These are phyloP conservation scores for Vitis hybrid DNA, from an alignment of 177 flowering plant genomes.

Conservation along the genomic window DNA sequence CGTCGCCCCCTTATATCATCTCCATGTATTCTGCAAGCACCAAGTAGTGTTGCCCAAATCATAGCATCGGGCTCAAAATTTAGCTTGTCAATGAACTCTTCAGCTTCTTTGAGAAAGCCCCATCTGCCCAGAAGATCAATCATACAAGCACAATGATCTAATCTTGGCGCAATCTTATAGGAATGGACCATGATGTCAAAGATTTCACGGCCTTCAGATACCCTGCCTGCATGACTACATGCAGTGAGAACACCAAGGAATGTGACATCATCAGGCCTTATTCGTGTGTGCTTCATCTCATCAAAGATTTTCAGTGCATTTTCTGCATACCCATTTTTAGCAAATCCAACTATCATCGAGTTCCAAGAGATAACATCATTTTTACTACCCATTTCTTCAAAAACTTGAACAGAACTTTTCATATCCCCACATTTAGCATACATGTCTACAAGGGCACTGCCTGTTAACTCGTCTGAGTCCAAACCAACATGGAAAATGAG, in stretches of 20 bases:
- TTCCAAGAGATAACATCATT: slow-evolving; percentile 72
- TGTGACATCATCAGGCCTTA: slow-evolving; percentile 73
- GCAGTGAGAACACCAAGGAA: slow-evolving; percentile 86
- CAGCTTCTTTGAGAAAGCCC: slow-evolving; percentile 76
- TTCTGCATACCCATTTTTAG: slow-evolving; percentile 77
- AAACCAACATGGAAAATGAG: slow-evolving; percentile 58
- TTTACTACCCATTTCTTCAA: slow-evolving; percentile 56
- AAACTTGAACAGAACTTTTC: slow-evolving; percentile 56
- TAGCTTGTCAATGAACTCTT: slow-evolving; percentile 48
- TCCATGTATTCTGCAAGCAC: slow-evolving; percentile 73
- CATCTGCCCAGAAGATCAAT: slow-evolving; percentile 82
- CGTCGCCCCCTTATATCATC: slow-evolving; percentile 56
- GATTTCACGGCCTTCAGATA: slow-evolving; percentile 59
- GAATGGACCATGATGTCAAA: slow-evolving; percentile 53
- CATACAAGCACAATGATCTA: slow-evolving; percentile 81
- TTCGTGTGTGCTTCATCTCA: slow-evolving; percentile 46
- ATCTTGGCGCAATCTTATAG: slow-evolving; percentile 55
- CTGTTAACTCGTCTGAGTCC: slow-evolving; percentile 51
- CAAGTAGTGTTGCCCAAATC: slow-evolving; percentile 78
- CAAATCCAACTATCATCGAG: slow-evolving; percentile 79
- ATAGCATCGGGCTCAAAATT: slow-evolving; percentile 56
- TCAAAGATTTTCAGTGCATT: slow-evolving; percentile 55
- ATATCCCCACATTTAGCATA: slow-evolving; percentile 91
- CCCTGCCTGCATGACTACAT: slow-evolving; percentile 77
- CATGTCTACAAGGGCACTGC: slow-evolving; percentile 79